Evolutionary conservation across 352 stramenopile species (phyloP).

Genomic region (Aphanomyces invadans): DNA sequence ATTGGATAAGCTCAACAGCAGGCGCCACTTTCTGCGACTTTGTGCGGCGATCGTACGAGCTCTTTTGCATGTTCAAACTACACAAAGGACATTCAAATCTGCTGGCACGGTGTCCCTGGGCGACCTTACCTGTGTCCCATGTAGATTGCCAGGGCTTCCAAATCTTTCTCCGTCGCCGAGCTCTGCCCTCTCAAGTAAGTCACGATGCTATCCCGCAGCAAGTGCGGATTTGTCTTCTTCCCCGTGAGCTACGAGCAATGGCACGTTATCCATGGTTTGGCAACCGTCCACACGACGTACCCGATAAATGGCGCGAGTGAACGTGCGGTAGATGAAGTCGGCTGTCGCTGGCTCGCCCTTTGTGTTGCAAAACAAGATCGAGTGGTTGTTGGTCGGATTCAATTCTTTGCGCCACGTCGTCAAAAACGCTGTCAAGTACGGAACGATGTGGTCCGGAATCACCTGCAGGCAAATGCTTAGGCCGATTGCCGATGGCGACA

Average conservation of each 20-base stretch:
- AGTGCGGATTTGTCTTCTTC: slow-evolving; percentile 58
- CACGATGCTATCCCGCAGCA: slow-evolving; percentile 59
- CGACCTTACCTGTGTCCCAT: slow-evolving; percentile 49
- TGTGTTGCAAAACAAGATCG: slow-evolving; percentile 25
- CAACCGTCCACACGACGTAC: slow-evolving; percentile 5
- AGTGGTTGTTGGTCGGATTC: slow-evolving; percentile 13
- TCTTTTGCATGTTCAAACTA: slow-evolving; percentile 51
- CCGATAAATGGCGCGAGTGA: slow-evolving; percentile 22
- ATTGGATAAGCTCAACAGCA: slow-evolving; percentile 45
- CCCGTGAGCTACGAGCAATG: slow-evolving; percentile 36
- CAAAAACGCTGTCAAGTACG: slow-evolving; percentile 23
- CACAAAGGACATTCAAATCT: background rate
- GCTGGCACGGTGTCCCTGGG: no score
- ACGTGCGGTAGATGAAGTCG: slow-evolving; percentile 30
- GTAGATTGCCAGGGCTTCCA: slow-evolving; percentile 53
- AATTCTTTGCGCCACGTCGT: slow-evolving; percentile 33
- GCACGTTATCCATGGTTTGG: no score
- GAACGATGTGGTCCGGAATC: slow-evolving; percentile 24
- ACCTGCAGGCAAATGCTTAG: slow-evolving; percentile 5
- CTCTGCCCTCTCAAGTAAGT: slow-evolving; percentile 49
- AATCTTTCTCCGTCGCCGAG: slow-evolving; percentile 41
- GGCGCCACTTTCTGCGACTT: slow-evolving; percentile 51
- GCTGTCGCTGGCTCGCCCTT: slow-evolving; percentile 28
- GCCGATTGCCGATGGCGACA: background rate
- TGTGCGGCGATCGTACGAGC: slow-evolving; percentile 54